phyloP scores from a whole-genome alignment of 163 green algal species.

The Coccomyxa subellipsoidea region DNA sequence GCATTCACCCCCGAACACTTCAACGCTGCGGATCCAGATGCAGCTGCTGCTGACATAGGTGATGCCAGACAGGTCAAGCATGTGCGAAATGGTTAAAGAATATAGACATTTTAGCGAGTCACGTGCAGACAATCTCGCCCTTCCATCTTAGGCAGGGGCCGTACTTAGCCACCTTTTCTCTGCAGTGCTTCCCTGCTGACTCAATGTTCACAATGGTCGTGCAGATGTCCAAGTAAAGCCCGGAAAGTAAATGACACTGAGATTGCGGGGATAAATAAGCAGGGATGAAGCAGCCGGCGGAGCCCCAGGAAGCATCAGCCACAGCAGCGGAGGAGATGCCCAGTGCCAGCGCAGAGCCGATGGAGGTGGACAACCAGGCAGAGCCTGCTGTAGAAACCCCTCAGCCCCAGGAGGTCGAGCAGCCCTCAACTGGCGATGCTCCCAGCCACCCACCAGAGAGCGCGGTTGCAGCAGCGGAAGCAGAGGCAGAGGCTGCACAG shows the following conservation, averaged over 20 bases:
- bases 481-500: not conserved
- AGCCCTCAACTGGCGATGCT: too few species aligned
- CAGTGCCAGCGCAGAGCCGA: not conserved
- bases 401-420: not conserved
- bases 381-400: not conserved
- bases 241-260: too few species aligned
- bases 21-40: not conserved
- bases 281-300: not conserved
- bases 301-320: not conserved
- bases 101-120: too few species aligned
- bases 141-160: too few species aligned
- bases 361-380: not conserved
- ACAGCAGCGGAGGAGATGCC: not conserved
- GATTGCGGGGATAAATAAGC: too few species aligned
- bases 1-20: not conserved
- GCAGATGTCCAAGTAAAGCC: too few species aligned
- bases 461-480: not conserved
- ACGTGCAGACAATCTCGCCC: too few species aligned
- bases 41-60: not conserved
- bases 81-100: too few species aligned
- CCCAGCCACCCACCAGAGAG: not conserved
- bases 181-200: too few species aligned
- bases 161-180: too few species aligned
- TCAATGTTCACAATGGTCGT: too few species aligned
- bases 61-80: too few species aligned